Conservation (phyloP, 345 rosid species). For the Gossypium rotundifolium region DNA sequence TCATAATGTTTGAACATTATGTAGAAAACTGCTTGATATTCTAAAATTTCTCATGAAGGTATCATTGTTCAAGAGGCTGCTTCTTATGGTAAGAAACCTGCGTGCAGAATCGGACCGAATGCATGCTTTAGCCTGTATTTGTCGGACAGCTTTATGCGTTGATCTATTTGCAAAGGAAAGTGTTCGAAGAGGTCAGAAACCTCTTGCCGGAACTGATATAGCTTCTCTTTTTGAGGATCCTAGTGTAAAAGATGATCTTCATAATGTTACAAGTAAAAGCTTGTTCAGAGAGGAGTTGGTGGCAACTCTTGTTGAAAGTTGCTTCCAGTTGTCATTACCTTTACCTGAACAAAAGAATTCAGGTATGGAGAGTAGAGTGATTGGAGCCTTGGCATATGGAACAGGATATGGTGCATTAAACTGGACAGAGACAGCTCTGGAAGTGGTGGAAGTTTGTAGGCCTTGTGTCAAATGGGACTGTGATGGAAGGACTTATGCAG, state of each 20-base stretch:
- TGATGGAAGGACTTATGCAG: constrained; percentile 93
- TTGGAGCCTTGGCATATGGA: constrained; percentile 98
- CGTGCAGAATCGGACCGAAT: constrained; percentile 98
- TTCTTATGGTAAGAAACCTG: constrained; percentile 94
- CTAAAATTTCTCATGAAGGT: constrained; percentile 51
- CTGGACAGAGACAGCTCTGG: constrained; percentile 97
- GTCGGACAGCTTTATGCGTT: constrained; percentile 96
- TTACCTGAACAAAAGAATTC: constrained; percentile 85
- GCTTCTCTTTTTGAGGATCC: constrained; percentile 95
- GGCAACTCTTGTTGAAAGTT: constrained; percentile 94
- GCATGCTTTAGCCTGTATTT: constrained; percentile 97
- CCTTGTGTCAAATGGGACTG: constrained; percentile 99
- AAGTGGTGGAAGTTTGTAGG: constrained; percentile 95
- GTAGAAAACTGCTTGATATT: constrained; percentile 8
- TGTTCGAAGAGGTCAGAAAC: constrained; percentile 95
- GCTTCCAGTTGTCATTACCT: constrained; percentile 96
- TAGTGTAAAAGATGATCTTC: constrained; percentile 81
- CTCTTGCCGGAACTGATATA: constrained; percentile 91
- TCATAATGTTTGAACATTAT: not conserved
- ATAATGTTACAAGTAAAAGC: constrained; percentile 70
- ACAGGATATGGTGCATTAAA: constrained; percentile 97
- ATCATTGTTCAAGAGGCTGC: constrained; percentile 85
- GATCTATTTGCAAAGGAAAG: constrained; percentile 97
- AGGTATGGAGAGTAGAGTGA: constrained; percentile 98
- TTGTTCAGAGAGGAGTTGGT: constrained; percentile 93